Conservation (phyloP, 176 grass and related monocot species). For the Cenchrus americanus region DNA sequence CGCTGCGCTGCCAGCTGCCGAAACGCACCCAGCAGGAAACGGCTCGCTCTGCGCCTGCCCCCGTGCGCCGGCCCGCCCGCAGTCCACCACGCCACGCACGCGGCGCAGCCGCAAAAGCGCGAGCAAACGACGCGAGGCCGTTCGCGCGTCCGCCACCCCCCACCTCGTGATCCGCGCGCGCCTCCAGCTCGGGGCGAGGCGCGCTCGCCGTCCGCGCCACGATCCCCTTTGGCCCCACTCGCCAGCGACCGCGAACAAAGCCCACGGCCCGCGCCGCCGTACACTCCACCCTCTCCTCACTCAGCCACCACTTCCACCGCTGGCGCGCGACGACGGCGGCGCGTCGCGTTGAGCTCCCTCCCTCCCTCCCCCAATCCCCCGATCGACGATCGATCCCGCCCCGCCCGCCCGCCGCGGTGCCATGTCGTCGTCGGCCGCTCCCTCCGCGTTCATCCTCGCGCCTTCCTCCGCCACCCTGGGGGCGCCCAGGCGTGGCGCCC, state of each 20-base stretch:
- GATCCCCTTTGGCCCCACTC: constrained; percentile 7
- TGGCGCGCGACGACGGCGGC: background rate
- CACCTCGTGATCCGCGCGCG: constrained; percentile 19
- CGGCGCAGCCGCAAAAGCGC: constrained; percentile 13
- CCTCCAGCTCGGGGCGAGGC: background rate
- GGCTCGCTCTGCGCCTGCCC: background rate
- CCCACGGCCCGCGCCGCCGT: background rate
- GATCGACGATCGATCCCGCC: constrained; percentile 6
- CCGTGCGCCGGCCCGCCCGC: constrained; percentile 22
- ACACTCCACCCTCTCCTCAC: background rate
- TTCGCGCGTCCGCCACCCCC: background rate
- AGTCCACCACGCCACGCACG: background rate
- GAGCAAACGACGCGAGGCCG: constrained; percentile 31
- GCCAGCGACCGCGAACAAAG: background rate
- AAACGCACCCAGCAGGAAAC: background rate
- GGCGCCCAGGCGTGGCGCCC: background rate
- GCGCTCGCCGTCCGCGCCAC: background rate
- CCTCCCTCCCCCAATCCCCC: too few relatives aligned
- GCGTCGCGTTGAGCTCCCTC: too few relatives aligned
- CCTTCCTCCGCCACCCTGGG: constrained; percentile 31
- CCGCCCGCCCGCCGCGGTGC: background rate
- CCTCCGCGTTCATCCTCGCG: constrained; percentile 45
- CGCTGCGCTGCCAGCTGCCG: background rate
- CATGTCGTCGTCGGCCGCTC: constrained; percentile 42
- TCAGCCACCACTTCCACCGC: background rate